Base-by-base conservation (phyloP, 768 basidiomycete species). In the Pleurotus sapidus region DNA sequence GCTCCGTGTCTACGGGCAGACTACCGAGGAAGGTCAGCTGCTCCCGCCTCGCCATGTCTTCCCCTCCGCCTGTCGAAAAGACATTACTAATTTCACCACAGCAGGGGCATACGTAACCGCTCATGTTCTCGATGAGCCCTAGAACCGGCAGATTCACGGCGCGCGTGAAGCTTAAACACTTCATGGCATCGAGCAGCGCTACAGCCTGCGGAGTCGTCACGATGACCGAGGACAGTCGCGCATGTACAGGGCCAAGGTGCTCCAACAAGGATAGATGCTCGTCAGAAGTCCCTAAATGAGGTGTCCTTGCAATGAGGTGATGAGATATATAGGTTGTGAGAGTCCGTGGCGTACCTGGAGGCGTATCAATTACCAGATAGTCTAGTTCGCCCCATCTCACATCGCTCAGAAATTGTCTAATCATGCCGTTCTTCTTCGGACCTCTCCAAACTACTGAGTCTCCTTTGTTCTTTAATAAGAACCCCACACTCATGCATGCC, bases 361-460 rank as follows among this genome's bases (percentile, higher is more conserved):
- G 97, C 3, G 97, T 99, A 69, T 97, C 95, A 47, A 97, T 87
- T 55, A 98, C 81, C 55, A 98, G 79, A 75, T 91, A 96, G 69
- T 98, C 95, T 57, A 96, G 77, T 42, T 92, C 87, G 46, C 93
- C 95, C 95, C 95, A 98, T 61, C 92, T 76, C n/a, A 97, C 95
- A 63, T 98, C 93, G 64, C 86, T 86, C 68, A 97, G 70, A 69
- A 98, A 97, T 75, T 98, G 95, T 66, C 93, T 78, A 64, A 98
- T 96, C 95, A 97, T 97, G 57, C 89, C 95, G 64, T 95, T 95
- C 80, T 97, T 98, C 79, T 97, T 98, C 48, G 97, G 97, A 0
- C 97, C 97, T 66, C 97, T 77, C 97, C 97, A 99, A 1, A 99
- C 93, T 46, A 99, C 94, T 15, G 92, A 93, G 67, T 98, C 95